A percentile compares a stretch with the other conserved stretches of the same genome.
Evolutionary conservation across 805 yeast species (phyloP).

Genomic region (Candida hungchunana): DNA sequence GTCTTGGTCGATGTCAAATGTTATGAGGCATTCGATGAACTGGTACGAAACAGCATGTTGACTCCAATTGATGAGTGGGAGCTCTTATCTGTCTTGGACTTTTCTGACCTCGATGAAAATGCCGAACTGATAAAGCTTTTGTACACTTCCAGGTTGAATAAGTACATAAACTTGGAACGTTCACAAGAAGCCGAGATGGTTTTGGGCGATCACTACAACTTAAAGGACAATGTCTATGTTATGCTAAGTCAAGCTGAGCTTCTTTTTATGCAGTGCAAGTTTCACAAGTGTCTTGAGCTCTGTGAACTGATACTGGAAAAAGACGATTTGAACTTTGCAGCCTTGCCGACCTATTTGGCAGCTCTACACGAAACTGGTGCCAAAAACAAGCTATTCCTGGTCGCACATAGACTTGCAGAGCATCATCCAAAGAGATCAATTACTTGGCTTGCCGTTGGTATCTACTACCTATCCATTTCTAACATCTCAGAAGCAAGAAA

Average conservation of each 20-base stretch:
- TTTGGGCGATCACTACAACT: constrained; percentile 65
- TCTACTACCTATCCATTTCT: constrained; percentile 73
- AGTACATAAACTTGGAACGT: constrained; percentile 55
- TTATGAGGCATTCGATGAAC: constrained; percentile 84
- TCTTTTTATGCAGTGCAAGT: constrained; percentile 70
- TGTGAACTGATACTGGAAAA: constrained; percentile 53
- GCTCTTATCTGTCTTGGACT: constrained; percentile 56
- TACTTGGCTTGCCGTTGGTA: constrained; percentile 91
- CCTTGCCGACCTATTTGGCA: constrained; percentile 75
- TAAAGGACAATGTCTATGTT: constrained; percentile 67
- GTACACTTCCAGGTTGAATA: constrained; percentile 73
- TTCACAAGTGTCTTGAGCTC: constrained; percentile 65
- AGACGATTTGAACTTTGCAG: constrained; percentile 69
- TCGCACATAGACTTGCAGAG: constrained; percentile 84
- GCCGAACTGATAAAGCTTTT: constrained; percentile 74
- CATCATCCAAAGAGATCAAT: constrained; percentile 74
- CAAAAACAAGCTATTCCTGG: constrained; percentile 69
- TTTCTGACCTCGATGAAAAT: constrained; percentile 72
- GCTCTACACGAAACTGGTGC: constrained; percentile 83
- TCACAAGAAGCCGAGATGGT: constrained; percentile 63
- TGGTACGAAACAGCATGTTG: constrained; percentile 65
- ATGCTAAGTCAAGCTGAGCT: constrained; percentile 64
- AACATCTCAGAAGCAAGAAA: constrained; percentile 80
- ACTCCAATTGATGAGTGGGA: constrained; percentile 89
- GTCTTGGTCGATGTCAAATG: constrained; percentile 85